Evolutionary conservation across 2,329 filamentous ascomycete genomes (phyloP).

Genomic region (Ceratocystis colombiana): DNA sequence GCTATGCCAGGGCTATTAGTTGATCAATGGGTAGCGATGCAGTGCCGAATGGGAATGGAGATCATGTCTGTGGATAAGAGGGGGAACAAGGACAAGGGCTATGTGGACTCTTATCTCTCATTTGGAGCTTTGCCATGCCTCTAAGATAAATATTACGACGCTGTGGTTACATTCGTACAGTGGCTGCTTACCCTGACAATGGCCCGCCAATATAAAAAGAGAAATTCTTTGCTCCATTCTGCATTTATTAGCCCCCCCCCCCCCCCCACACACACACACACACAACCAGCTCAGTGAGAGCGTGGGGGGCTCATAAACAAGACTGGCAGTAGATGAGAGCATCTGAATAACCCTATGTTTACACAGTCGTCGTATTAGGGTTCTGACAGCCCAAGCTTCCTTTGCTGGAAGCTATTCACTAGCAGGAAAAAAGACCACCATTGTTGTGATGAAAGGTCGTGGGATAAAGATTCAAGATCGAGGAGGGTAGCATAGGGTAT

Average conservation of each 20-base stretch:
- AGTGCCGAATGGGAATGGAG: constrained; percentile 1
- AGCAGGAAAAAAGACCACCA: background rate
- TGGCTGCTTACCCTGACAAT: background rate
- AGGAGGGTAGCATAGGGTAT: constrained; percentile 1
- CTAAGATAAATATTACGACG: background rate
- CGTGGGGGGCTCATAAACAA: background rate
- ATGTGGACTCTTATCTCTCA: constrained; percentile 5
- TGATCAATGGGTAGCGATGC: background rate
- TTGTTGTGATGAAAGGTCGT: background rate
- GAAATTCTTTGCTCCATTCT: background rate
- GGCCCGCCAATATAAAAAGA: background rate
- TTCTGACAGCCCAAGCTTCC: background rate
- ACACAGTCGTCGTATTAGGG: background rate
- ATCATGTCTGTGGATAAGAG: background rate
- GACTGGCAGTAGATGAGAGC: background rate
- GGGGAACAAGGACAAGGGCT: background rate
- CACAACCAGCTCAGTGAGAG: background rate
- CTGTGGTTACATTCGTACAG: background rate
- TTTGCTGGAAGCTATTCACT: background rate
- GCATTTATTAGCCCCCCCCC: too few species aligned
- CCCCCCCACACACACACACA: too few species aligned
- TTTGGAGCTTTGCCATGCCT: background rate
- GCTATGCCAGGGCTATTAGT: background rate
- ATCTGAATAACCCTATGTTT: background rate
- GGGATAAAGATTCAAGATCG: background rate